Percentiles rank a stretch among this genome's conserved stretches.
Evolutionary conservation across 139 green algal species (phyloP).

Genomic region (Closterium sp.): DNA sequence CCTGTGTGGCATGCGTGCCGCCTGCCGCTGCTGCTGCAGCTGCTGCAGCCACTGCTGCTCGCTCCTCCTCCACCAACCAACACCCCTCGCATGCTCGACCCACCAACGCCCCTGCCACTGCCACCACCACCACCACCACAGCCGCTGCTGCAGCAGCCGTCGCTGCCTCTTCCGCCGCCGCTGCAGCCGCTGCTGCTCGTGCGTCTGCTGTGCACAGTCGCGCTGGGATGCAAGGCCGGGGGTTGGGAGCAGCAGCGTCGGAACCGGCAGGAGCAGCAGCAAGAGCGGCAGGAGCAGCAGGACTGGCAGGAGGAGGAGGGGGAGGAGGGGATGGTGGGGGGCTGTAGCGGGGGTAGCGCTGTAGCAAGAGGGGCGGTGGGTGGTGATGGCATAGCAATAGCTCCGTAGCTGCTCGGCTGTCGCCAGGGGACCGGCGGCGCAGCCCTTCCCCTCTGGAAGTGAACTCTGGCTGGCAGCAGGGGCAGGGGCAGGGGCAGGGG

Average conservation of each 20-base stretch:
- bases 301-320: no score
- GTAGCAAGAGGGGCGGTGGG: neutral
- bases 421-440: neutral
- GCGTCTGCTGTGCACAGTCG: neutral
- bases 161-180: neutral
- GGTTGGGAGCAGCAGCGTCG: neutral
- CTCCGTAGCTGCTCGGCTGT: neutral
- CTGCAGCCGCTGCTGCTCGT: neutral
- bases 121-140: neutral
- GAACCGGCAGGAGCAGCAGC: neutral
- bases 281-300: neutral
- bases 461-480: neutral
- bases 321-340: neutral
- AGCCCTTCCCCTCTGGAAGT: neutral
- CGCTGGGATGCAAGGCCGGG: neutral
- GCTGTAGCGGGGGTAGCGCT: neutral
- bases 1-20: conserved; percentile 67
- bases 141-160: neutral
- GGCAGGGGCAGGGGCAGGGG: neutral
- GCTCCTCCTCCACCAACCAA: neutral
- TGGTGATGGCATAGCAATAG: neutral
- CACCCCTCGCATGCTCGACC: neutral
- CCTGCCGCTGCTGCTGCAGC: neutral
- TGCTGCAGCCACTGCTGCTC: neutral
- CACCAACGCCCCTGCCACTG: neutral